A percentile compares a stretch with the other conserved stretches of the same genome.
Evolutionary conservation across 495 filamentous ascomycete genomes (phyloP).

Genomic region (Neurospora hispaniola): DNA sequence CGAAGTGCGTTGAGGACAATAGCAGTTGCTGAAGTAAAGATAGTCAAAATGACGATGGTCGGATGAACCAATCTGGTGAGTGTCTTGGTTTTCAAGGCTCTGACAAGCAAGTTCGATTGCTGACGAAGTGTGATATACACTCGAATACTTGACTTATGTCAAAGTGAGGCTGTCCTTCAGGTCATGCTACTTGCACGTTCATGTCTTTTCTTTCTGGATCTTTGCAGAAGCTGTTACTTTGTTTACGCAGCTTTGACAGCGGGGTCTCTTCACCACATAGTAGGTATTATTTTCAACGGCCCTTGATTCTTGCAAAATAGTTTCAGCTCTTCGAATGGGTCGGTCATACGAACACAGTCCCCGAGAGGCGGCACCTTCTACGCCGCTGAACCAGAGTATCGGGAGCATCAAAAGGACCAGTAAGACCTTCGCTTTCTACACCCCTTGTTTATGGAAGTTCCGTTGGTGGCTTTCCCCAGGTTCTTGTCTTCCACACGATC

Average conservation of each 20-base stretch:
- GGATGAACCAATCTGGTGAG: background rate
- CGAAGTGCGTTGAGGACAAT: background rate
- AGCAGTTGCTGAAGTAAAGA: background rate
- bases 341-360: background rate
- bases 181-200: background rate
- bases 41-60: background rate
- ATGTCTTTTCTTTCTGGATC: background rate
- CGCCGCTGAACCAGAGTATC: background rate
- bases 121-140: background rate
- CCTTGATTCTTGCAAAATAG: background rate
- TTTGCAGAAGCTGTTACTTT: background rate
- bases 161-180: background rate
- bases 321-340: background rate
- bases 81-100: background rate
- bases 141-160: background rate
- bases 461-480: background rate
- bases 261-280: background rate
- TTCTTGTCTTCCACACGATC: background rate
- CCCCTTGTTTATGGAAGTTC: background rate
- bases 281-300: background rate
- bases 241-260: background rate
- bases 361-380: background rate
- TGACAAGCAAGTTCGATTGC: background rate
- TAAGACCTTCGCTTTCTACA: background rate
- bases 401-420: background rate